These are phyloP conservation scores for Thelonectria rubi DNA, from an alignment of 2,329 filamentous ascomycete genomes.

Conservation along the genomic window DNA sequence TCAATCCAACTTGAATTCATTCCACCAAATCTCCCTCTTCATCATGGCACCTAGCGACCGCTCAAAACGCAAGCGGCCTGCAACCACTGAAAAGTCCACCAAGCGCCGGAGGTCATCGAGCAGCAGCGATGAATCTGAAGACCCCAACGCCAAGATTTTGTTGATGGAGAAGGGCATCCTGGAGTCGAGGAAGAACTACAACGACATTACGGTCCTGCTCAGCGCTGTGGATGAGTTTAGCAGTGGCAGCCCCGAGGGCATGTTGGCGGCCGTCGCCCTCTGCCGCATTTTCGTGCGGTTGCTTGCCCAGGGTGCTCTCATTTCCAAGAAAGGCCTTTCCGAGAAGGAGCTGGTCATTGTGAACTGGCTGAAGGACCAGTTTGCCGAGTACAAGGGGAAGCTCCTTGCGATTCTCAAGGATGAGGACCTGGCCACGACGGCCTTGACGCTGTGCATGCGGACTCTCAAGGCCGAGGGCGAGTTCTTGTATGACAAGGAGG, in stretches of 20 bases:
- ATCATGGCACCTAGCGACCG: slow-evolving; percentile 46
- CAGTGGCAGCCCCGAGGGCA: slow-evolving; percentile 61
- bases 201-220: slow-evolving; percentile 82
- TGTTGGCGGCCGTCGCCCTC: slow-evolving; percentile 80
- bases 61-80: slow-evolving; percentile 63
- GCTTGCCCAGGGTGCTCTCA: slow-evolving; percentile 76
- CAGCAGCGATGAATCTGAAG: slow-evolving; percentile 59
- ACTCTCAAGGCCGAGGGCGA: slow-evolving; percentile 82
- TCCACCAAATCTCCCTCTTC: background rate
- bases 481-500: slow-evolving; percentile 66
- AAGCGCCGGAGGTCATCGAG: slow-evolving; percentile 62
- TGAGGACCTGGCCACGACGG: slow-evolving; percentile 72
- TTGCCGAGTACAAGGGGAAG: slow-evolving; percentile 73
- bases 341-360: slow-evolving; percentile 80
- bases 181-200: slow-evolving; percentile 89
- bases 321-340: slow-evolving; percentile 69
- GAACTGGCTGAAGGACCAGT: slow-evolving; percentile 80
- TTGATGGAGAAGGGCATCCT: slow-evolving; percentile 82
- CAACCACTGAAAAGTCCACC: slow-evolving; percentile 54
- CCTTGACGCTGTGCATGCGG: slow-evolving; percentile 82
- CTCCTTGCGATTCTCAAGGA: slow-evolving; percentile 70
- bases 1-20: background rate
- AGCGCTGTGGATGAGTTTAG: slow-evolving; percentile 59
- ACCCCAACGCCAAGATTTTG: slow-evolving; percentile 72
- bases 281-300: slow-evolving; percentile 88